These are phyloP conservation scores for Hirschfeldia incana DNA, from an alignment of 345 rosid species.

Conservation along the genomic window DNA sequence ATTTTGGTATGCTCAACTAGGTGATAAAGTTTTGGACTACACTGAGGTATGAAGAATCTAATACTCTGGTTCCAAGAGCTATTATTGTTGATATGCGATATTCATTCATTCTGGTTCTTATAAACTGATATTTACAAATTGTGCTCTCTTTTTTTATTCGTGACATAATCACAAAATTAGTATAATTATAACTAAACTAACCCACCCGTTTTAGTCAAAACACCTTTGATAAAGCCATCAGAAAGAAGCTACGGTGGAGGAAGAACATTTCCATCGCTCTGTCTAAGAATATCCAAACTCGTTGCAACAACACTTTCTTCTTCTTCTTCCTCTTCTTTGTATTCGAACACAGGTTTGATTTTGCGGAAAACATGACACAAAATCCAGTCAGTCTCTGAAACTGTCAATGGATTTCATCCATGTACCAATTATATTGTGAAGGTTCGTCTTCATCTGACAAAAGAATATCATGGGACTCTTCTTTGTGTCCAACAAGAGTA, in stretches of 20 bases:
- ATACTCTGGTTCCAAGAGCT: constrained; percentile 14
- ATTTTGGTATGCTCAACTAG: background rate
- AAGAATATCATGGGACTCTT: background rate
- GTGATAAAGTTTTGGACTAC: constrained; percentile 9
- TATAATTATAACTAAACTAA: background rate
- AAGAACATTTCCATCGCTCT: background rate
- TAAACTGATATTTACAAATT: background rate
- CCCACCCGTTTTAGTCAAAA: background rate
- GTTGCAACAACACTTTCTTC: background rate
- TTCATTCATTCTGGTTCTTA: constrained; percentile 15
- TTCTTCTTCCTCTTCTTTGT: background rate
- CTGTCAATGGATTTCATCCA: constrained; percentile 34
- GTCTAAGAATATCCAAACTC: background rate
- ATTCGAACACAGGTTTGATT: background rate
- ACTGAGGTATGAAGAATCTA: constrained; percentile 19
- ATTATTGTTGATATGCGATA: background rate
- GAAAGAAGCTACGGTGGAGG: constrained; percentile 17
- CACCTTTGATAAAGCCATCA: background rate
- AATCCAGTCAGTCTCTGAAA: constrained; percentile 14
- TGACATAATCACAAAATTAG: background rate
- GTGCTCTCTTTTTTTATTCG: background rate
- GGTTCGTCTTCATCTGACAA: constrained; percentile 18
- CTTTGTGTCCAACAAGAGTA: constrained; percentile 10
- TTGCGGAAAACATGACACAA: constrained; percentile 24
- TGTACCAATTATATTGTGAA: constrained; percentile 17